These are phyloP conservation scores for Xylariaceae sp. DNA, from an alignment of 2,329 filamentous ascomycete species.

Conservation along the genomic window DNA sequence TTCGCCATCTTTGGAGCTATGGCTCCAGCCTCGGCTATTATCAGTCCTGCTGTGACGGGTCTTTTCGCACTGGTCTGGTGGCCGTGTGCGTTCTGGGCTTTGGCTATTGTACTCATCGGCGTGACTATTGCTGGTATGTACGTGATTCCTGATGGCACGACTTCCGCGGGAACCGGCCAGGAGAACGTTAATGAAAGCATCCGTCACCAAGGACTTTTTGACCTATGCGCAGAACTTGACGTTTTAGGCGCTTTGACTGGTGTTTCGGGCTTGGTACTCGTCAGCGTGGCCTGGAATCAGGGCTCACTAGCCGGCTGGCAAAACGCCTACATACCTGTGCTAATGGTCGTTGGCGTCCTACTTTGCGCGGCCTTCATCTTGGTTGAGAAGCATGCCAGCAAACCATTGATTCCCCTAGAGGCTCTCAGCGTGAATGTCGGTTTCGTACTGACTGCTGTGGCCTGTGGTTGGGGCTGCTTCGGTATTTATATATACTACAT, in stretches of 20 bases:
- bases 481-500: constrained; percentile 53
- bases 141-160: constrained; percentile 32
- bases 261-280: constrained; percentile 57
- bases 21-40: constrained; percentile 40
- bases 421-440: constrained; percentile 53
- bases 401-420: constrained; percentile 59
- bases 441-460: constrained; percentile 57
- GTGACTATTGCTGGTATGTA: constrained; percentile 34
- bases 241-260: constrained; percentile 46
- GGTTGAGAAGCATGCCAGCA: constrained; percentile 53
- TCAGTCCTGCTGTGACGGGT: constrained; percentile 38
- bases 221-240: constrained; percentile 36
- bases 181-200: background rate
- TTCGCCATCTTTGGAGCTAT: constrained; percentile 43
- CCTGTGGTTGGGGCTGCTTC: constrained; percentile 53
- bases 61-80: constrained; percentile 38
- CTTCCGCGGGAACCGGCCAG: background rate
- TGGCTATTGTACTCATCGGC: constrained; percentile 35
- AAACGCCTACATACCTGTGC: constrained; percentile 55
- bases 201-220: constrained; percentile 20
- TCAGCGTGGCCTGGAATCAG: constrained; percentile 67
- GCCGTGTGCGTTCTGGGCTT: constrained; percentile 41
- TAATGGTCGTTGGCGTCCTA: constrained; percentile 57
- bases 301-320: constrained; percentile 59
- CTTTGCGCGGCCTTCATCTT: constrained; percentile 57